Evolutionary conservation across 108 stramenopile species (phyloP).

Genomic region (Fragilaria radians): DNA sequence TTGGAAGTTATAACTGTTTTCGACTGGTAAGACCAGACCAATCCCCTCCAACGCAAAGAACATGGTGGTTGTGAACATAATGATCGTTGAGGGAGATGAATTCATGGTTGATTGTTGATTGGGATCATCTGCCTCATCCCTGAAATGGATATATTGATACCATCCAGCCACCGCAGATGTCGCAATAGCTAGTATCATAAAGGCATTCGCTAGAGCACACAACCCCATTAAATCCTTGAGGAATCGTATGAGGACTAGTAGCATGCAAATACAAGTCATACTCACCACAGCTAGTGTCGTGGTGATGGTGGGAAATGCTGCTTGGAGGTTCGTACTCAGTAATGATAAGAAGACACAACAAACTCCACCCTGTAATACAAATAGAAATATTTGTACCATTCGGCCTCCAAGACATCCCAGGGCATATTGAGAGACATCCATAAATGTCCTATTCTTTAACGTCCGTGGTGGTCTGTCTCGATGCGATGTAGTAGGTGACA

Average conservation of each 20-base stretch:
- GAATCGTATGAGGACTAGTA: conserved; percentile 12
- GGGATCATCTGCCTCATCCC: conserved; percentile 1
- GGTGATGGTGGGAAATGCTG: background rate
- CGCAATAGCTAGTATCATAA: conserved; percentile 27
- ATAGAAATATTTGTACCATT: conserved; percentile 21
- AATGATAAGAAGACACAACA: conserved; percentile 38
- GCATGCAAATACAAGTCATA: conserved; percentile 9
- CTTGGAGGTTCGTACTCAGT: conserved; percentile 26
- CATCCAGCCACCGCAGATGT: conserved; percentile 17
- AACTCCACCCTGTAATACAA: conserved; percentile 29
- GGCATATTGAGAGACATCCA: conserved; percentile 25
- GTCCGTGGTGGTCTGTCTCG: no score
- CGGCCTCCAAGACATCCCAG: conserved; percentile 11
- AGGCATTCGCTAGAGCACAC: conserved; percentile 16
- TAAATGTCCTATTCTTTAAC: conserved; percentile 11
- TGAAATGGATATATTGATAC: background rate
- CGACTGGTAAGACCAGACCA: conserved; percentile 35
- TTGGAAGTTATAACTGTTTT: conserved; percentile 21
- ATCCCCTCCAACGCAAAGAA: conserved; percentile 43
- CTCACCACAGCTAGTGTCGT: background rate
- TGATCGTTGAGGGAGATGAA: conserved; percentile 3
- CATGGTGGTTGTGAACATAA: conserved; percentile 22
- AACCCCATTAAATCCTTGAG: conserved; percentile 25
- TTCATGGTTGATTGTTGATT: background rate
- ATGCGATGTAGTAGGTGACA: background rate